Conservation (phyloP, 148 eudicot species). For the Rhododendron vialii region DNA sequence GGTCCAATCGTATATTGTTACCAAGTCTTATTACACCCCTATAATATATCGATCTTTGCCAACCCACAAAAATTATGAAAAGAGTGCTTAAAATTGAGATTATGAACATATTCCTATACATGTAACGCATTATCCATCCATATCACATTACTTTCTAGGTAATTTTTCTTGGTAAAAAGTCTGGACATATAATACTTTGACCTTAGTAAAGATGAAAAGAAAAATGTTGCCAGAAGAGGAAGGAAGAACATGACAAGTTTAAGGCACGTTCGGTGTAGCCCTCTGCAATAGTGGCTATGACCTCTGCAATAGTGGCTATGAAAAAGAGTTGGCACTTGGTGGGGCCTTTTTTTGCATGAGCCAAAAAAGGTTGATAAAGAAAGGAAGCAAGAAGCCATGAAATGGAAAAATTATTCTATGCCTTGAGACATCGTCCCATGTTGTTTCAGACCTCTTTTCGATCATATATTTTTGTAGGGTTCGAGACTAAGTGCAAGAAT, state of each 20-base stretch:
- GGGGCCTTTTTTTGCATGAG: not conserved
- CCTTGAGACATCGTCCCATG: too few relatives aligned
- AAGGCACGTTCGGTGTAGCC: not conserved
- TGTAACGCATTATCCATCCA: not conserved
- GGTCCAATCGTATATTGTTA: not conserved
- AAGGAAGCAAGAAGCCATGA: not conserved
- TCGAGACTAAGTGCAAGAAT: too few relatives aligned
- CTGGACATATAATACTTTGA: not conserved
- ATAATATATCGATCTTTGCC: not conserved
- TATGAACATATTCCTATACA: not conserved
- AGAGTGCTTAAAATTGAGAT: not conserved
- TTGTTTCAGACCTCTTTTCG: too few relatives aligned
- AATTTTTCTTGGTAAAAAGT: not conserved
- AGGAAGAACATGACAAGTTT: not conserved
- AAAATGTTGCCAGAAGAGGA: not conserved
- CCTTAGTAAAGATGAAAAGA: not conserved
- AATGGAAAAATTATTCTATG: too few relatives aligned
- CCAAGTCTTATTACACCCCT: not conserved
- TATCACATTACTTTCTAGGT: not conserved
- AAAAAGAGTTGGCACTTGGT: not conserved
- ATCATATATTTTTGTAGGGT: too few relatives aligned
- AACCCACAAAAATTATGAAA: not conserved
- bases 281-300: not conserved
- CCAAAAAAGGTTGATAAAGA: not conserved
- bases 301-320: not conserved